These are phyloP conservation scores for Moesziomyces sp. DNA, from an alignment of 1,284 basidiomycete genomes.

Conservation along the genomic window DNA sequence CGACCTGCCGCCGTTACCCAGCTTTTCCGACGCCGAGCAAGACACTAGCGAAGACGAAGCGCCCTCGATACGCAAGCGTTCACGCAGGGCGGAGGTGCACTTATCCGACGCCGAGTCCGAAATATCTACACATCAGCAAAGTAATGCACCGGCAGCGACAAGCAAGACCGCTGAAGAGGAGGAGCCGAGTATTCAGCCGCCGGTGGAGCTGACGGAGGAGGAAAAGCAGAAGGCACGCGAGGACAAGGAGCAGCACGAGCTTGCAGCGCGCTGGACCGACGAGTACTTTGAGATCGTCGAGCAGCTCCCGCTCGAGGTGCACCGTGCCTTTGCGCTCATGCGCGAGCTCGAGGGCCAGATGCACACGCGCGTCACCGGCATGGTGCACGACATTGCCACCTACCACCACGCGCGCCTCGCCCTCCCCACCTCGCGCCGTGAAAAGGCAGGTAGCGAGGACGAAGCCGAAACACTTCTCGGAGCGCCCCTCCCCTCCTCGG, in stretches of 20 bases:
- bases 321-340: constrained; percentile 81
- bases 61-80: constrained; percentile 22
- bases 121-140: not conserved
- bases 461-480: constrained; percentile 38
- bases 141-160: constrained; percentile 4
- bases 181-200: not conserved
- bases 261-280: constrained; percentile 58
- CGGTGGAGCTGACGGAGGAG: constrained; percentile 29
- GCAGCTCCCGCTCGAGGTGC: constrained; percentile 84
- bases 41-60: constrained; percentile 24
- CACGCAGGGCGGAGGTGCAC: constrained; percentile 3
- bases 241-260: constrained; percentile 45
- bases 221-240: constrained; percentile 26
- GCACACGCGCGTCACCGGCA: constrained; percentile 28
- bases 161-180: not conserved
- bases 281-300: constrained; percentile 74
- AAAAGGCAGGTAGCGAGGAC: constrained; percentile 24
- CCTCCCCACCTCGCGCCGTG: not conserved
- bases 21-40: constrained; percentile 19
- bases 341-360: constrained; percentile 83
- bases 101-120: not conserved
- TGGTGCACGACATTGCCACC: constrained; percentile 20
- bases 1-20: constrained; percentile 11
- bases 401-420: constrained; percentile 37
- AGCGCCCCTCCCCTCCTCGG: not conserved